These are phyloP conservation scores for Camellia japonica DNA, from an alignment of 148 eudicot species.

Conservation along the genomic window DNA sequence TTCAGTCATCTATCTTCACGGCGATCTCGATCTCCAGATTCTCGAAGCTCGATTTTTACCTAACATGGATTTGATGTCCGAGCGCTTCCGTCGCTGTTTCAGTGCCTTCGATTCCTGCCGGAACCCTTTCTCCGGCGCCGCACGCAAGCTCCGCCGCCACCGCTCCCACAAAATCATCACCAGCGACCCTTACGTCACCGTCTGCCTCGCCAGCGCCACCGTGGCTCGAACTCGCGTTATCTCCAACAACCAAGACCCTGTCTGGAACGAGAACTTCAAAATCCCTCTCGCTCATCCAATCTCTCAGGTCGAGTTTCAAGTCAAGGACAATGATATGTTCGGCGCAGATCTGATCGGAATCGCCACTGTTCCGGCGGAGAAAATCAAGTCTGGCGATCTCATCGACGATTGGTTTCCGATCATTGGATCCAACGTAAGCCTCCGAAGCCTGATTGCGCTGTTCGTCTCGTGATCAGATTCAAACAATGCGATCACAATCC, in stretches of 20 bases:
- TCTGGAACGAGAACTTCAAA: constrained; percentile 70
- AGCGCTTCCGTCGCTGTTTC: constrained; percentile 54
- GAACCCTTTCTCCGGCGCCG: constrained; percentile 23
- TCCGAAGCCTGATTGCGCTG: constrained; percentile 53
- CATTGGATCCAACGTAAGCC: constrained; percentile 37
- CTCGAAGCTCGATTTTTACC: constrained; percentile 71
- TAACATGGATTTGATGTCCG: constrained; percentile 74
- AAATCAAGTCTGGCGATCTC: constrained; percentile 37
- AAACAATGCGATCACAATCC: constrained; percentile 26
- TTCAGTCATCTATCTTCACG: constrained; percentile 54
- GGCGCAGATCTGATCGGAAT: constrained; percentile 84
- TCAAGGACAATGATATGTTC: constrained; percentile 78
- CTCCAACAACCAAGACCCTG: constrained; percentile 50
- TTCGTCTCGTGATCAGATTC: constrained; percentile 49
- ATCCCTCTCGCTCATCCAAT: constrained; percentile 81
- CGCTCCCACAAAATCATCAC: constrained; percentile 60
- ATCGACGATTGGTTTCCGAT: constrained; percentile 79
- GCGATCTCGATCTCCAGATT: constrained; percentile 79
- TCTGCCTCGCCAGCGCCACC: constrained; percentile 64
- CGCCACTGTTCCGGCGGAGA: constrained; percentile 45
- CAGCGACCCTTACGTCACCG: constrained; percentile 90
- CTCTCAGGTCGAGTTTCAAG: constrained; percentile 48
- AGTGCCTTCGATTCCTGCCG: constrained; percentile 33
- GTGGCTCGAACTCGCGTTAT: constrained; percentile 86
- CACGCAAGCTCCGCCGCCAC: neutral